Evolutionary conservation across 2,329 filamentous ascomycete genomes (phyloP).

Genomic region (Alternaria ethzedia): DNA sequence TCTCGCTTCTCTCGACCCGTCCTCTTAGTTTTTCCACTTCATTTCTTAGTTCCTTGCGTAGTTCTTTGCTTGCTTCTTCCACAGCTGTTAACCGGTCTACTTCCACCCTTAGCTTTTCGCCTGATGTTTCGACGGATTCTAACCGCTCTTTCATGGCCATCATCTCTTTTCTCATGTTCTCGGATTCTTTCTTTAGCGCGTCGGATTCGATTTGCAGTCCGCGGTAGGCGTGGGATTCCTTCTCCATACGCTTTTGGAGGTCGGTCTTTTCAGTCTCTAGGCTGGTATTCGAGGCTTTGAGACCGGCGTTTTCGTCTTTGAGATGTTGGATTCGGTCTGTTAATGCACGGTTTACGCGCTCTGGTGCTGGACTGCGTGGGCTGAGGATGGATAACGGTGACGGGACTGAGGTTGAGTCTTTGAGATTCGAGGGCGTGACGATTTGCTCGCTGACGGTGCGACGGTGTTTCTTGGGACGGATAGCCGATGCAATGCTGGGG

Average conservation of each 20-base stretch:
- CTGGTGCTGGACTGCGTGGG: constrained; percentile 25
- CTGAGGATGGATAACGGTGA: constrained; percentile 8
- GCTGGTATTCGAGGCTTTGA: constrained; percentile 11
- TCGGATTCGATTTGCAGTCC: constrained; percentile 12
- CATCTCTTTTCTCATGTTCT: constrained; percentile 9
- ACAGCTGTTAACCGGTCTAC: constrained; percentile 1
- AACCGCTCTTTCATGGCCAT: constrained; percentile 18
- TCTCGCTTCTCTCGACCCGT: constrained; percentile 11
- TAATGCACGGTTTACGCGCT: constrained; percentile 26
- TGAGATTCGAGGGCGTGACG: constrained; percentile 16
- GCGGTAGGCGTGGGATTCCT: constrained; percentile 12
- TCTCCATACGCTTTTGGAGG: constrained; percentile 12
- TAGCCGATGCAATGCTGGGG: constrained; percentile 3
- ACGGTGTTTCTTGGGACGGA: constrained; percentile 26
- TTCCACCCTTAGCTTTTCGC: constrained; percentile 3
- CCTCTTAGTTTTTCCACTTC: constrained; percentile 10
- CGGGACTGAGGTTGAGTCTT: constrained; percentile 8
- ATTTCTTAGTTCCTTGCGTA: constrained; percentile 3
- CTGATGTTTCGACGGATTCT: constrained; percentile 5
- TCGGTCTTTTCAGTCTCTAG: constrained; percentile 15
- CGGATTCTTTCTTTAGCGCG: constrained; percentile 6
- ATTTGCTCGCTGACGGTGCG: constrained; percentile 29
- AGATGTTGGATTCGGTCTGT: constrained; percentile 26
- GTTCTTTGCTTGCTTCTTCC: constrained; percentile 2
- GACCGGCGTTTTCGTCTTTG: constrained; percentile 23